phyloP scores from a whole-genome alignment of 352 stramenopile species.

The Globisporangium mamillatum region DNA sequence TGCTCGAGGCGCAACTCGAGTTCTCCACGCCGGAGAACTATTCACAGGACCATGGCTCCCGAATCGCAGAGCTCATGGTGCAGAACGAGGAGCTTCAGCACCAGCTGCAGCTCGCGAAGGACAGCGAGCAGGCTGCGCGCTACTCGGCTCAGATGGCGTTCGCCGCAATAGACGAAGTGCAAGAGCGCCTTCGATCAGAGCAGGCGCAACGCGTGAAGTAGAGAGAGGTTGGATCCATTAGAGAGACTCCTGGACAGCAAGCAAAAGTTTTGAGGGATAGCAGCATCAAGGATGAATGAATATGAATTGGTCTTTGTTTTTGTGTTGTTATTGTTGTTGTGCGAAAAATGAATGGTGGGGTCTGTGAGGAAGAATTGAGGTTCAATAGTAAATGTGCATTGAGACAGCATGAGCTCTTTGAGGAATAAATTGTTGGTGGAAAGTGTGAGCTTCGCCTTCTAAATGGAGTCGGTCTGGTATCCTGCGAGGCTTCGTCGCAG shows the following conservation, averaged over 20 bases:
- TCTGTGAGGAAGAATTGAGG: background rate
- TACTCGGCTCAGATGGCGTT: constrained; percentile 73
- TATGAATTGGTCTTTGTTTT: constrained; percentile 20
- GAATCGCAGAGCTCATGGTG: constrained; percentile 18
- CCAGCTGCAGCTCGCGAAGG: constrained; percentile 43
- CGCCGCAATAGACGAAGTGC: constrained; percentile 54
- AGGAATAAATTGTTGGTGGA: background rate
- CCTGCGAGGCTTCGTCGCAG: constrained; percentile 68
- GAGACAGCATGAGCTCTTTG: background rate
- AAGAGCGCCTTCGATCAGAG: constrained; percentile 44
- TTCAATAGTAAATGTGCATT: background rate
- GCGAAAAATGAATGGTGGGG: background rate
- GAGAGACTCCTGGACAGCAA: background rate
- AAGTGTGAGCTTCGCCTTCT: background rate
- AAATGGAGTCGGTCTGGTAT: constrained; percentile 87
- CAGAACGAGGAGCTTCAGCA: constrained; percentile 39
- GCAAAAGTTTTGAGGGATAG: background rate
- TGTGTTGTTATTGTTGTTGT: background rate
- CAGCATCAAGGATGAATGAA: constrained; percentile 20
- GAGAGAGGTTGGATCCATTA: background rate
- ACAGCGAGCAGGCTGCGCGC: constrained; percentile 68
- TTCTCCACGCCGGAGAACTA: background rate
- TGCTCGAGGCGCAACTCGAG: background rate
- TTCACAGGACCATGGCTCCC: background rate
- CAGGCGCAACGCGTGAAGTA: constrained; percentile 26